Percentiles rank a stretch among this genome's conserved stretches.
These are phyloP conservation scores for Colletotrichum salicis DNA, from an alignment of 2,329 filamentous ascomycete genomes.

Conservation along the genomic window DNA sequence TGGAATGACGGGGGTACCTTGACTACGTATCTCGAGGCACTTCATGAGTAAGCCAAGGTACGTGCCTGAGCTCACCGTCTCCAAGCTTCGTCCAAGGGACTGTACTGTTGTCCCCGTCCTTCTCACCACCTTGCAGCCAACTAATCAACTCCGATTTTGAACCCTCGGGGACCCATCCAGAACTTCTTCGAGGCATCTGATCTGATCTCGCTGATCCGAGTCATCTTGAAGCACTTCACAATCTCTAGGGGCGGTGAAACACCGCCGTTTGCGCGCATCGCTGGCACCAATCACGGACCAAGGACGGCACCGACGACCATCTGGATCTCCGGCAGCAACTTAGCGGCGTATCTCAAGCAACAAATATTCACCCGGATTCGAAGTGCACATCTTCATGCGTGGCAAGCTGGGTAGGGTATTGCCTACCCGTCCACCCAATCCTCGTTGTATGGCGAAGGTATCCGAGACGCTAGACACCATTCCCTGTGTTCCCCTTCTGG, in stretches of 20 bases:
- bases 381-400: not conserved
- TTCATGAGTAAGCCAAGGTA: not conserved
- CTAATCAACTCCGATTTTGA: not conserved
- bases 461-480: not conserved
- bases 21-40: not conserved
- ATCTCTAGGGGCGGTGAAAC: slow-evolving; percentile 9
- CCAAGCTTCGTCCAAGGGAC: not conserved
- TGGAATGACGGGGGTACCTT: not conserved
- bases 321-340: not conserved
- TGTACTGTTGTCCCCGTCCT: not conserved
- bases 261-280: not conserved
- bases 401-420: not conserved
- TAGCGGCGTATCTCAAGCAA: not conserved
- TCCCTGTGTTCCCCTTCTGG: not conserved
- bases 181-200: not conserved
- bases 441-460: not conserved
- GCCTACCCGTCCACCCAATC: not conserved
- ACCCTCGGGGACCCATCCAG: not conserved
- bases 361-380: not conserved
- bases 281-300: not conserved
- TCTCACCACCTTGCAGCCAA: not conserved
- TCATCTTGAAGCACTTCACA: not conserved
- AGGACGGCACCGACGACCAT: not conserved
- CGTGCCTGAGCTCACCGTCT: not conserved
- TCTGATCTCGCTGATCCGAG: not conserved